Evolutionary conservation across 345 rosid species (phyloP).

Genomic region (Trapa bicornis): DNA sequence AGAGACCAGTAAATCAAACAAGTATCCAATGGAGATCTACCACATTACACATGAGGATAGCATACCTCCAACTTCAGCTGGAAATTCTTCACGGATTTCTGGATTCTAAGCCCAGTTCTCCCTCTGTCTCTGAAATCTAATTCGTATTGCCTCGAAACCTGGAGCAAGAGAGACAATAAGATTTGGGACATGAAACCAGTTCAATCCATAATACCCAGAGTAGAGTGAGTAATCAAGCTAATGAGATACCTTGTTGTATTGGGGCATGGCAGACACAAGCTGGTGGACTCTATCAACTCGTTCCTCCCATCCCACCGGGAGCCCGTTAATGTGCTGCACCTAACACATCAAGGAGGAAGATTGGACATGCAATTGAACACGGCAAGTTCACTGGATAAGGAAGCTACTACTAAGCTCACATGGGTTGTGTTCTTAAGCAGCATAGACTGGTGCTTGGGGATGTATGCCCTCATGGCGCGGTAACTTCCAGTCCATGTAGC

Average conservation of each 20-base stretch:
- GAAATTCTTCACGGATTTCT: constrained; percentile 79
- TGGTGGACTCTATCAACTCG: constrained; percentile 46
- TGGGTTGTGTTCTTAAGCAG: constrained; percentile 46
- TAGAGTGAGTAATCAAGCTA: background rate
- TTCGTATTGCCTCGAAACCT: constrained; percentile 63
- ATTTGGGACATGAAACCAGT: background rate
- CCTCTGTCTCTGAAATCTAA: constrained; percentile 75
- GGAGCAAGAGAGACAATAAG: constrained; percentile 5
- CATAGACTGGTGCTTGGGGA: constrained; percentile 70
- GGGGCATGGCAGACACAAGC: constrained; percentile 55
- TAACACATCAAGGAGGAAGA: constrained; percentile 9
- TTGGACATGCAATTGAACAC: background rate
- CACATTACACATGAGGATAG: background rate
- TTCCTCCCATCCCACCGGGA: constrained; percentile 55
- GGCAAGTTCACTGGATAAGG: background rate
- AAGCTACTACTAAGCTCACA: constrained; percentile 19
- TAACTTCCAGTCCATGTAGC: constrained; percentile 77
- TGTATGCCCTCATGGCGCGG: constrained; percentile 52
- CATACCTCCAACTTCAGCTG: constrained; percentile 66
- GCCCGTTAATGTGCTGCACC: constrained; percentile 54
- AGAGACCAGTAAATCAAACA: background rate
- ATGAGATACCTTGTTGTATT: constrained; percentile 46
- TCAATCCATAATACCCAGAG: background rate
- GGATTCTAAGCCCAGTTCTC: constrained; percentile 59
- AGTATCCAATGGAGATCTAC: background rate